Conservation (phyloP, 192 early-diverging fungal genomes). For the Rhizoclosmatium globosum region DNA sequence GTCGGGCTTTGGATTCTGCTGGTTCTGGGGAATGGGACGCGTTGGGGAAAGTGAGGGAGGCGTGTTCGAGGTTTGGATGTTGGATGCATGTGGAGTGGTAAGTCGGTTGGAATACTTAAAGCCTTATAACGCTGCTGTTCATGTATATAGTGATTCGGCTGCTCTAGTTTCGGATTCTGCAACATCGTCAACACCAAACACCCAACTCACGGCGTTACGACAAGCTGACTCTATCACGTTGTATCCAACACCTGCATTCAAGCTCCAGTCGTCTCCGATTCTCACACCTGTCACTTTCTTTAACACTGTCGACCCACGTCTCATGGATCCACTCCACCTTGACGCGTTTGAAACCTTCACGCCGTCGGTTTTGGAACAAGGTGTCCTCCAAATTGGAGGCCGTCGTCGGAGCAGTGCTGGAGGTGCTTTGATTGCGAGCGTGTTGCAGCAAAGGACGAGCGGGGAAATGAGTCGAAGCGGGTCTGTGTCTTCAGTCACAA, state of each 20-base stretch:
- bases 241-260: slow-evolving; percentile 10
- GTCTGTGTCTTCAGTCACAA: background rate
- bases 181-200: background rate
- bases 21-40: slow-evolving; percentile 34
- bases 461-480: background rate
- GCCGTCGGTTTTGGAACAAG: background rate
- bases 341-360: background rate
- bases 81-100: slow-evolving; percentile 40
- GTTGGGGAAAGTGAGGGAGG: slow-evolving; percentile 15
- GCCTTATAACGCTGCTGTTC: background rate
- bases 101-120: background rate
- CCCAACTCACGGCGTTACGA: background rate
- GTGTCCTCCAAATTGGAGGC: background rate
- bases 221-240: slow-evolving; percentile 24
- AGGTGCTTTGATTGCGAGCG: slow-evolving; percentile 2
- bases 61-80: slow-evolving; percentile 23
- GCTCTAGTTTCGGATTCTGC: slow-evolving; percentile 8
- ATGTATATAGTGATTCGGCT: background rate
- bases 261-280: slow-evolving; percentile 5
- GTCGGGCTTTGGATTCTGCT: background rate
- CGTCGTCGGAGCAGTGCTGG: slow-evolving; percentile 16
- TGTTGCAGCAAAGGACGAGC: background rate
- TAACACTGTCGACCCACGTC: slow-evolving; percentile 31
- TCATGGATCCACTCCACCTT: slow-evolving; percentile 22
- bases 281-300: slow-evolving; percentile 21